These are phyloP conservation scores for Chalciporus piperatus DNA, from an alignment of 768 basidiomycete genomes.

Conservation along the genomic window DNA sequence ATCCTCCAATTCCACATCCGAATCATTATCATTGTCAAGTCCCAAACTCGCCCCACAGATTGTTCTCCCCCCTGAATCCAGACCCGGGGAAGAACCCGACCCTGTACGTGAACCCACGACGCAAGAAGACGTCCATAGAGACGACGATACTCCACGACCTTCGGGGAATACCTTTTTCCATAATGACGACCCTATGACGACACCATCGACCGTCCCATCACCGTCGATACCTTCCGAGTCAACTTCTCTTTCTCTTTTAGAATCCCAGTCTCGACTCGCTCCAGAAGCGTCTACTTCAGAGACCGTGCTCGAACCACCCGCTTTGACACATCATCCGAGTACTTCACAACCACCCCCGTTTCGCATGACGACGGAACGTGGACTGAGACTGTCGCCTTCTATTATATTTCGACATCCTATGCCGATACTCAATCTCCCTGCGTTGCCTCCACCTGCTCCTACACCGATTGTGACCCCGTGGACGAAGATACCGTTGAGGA, in stretches of 20 bases:
- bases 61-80: background rate
- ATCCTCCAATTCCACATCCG: background rate
- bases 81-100: constrained; percentile 2
- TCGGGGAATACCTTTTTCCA: constrained; percentile 5
- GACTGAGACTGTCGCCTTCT: constrained; percentile 44
- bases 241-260: background rate
- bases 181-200: constrained; percentile 11
- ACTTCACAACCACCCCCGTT: constrained; percentile 21
- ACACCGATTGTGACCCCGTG: constrained; percentile 10
- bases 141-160: constrained; percentile 18
- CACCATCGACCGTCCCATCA: background rate
- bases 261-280: background rate
- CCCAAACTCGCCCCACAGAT: constrained; percentile 8
- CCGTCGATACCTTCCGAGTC: constrained; percentile 4
- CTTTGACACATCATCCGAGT: constrained; percentile 8
- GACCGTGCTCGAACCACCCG: constrained; percentile 1
- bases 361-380: constrained; percentile 32
- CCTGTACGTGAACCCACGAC: constrained; percentile 1
- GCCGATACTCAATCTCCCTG: constrained; percentile 51
- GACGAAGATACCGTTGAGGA: constrained; percentile 38
- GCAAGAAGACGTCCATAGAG: background rate
- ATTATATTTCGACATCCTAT: constrained; percentile 43
- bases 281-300: background rate
- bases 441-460: constrained; percentile 35
- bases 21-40: background rate